phyloP scores from a whole-genome alignment of 805 yeast species.

The Hermanozyma aechmeae region DNA sequence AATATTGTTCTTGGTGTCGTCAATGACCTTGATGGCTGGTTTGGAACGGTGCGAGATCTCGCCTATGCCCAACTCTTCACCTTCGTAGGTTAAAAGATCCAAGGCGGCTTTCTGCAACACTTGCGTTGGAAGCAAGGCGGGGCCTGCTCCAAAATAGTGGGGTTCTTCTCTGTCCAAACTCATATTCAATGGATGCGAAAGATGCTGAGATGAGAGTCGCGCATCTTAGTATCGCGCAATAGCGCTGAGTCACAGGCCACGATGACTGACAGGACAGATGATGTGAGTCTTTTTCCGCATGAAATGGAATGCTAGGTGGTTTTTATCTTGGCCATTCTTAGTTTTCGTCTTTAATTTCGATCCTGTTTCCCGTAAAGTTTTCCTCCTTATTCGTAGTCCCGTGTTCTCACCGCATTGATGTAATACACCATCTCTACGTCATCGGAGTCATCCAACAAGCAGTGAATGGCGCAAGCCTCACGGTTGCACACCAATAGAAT shows the following conservation, averaged over 20 bases:
- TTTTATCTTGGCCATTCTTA: too few species aligned
- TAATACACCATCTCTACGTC: slow-evolving; percentile 59
- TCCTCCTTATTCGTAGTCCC: neutral
- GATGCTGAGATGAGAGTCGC: too few species aligned
- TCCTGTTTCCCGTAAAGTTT: too few species aligned
- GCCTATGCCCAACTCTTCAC: slow-evolving; percentile 77
- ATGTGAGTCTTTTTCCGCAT: too few species aligned
- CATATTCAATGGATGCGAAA: too few species aligned
- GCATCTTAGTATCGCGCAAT: too few species aligned
- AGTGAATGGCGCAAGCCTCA: slow-evolving; percentile 56
- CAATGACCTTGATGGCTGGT: slow-evolving; percentile 70
- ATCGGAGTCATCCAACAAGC: slow-evolving; percentile 55
- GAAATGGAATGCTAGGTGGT: too few species aligned
- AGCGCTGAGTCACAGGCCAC: too few species aligned
- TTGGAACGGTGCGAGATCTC: slow-evolving; percentile 93
- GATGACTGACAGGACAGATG: too few species aligned
- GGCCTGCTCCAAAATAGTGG: slow-evolving; percentile 96
- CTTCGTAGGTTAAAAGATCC: slow-evolving; percentile 67
- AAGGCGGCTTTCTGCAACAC: slow-evolving; percentile 84
- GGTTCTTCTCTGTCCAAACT: slow-evolving; percentile 59
- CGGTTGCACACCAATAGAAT: slow-evolving; percentile 48
- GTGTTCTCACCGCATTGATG: slow-evolving; percentile 27
- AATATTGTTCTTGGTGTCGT: slow-evolving; percentile 64
- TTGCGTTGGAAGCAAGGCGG: slow-evolving; percentile 78
- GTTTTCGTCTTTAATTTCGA: too few species aligned